Evolutionary conservation across 306 rosid genomes (phyloP), one percentile per base, ranked within the genome.

Genomic region (Mimosa pudica): DNA sequence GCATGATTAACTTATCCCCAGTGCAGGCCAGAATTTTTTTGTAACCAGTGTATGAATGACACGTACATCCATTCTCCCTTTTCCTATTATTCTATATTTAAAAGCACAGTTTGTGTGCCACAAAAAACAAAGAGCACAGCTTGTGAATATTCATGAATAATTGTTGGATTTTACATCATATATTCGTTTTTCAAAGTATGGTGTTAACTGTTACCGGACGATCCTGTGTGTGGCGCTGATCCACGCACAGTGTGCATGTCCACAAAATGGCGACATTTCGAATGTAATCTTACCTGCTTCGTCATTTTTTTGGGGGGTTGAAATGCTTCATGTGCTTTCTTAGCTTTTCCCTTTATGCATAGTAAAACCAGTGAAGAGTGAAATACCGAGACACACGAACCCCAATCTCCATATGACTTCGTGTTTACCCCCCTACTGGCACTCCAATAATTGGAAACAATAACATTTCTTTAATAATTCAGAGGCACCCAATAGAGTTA

Each of bases 1-100:
- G 11, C 70, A 67, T 75, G 13, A 67, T 85, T 66, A 77, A 77
- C 67, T 75, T 48, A 46, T 71, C 51, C 76, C 57, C 52, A 54
- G 11, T 61, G 10, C 46, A 62, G 72, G 46, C 83, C 83, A 61
- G 57, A 42, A 45, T 58, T 72, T 36, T 38, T 38, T 80, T 67
- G 18, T 33, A 69, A 55, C 78, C 64, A 72, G 51, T n/a, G 35
- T 1, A 33, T 17, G 6, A 44, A 68, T 36, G 1, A 32, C 76
- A 72, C 65, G 47, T 69, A 13, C 45, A 11, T 33, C 17, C 10
- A n/a, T 0, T 10, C 35, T 35, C 44, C 73, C 32, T 42, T 18
- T 67, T 67, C 51, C 42, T 65, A 16, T 16, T 14, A 7, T 65
- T 66, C n/a, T 66, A 38, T 38, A 38, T 38, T 66, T 17, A 17